These are phyloP conservation scores for Fagopyrum tataricum DNA, from an alignment of 148 eudicot species.

Conservation along the genomic window DNA sequence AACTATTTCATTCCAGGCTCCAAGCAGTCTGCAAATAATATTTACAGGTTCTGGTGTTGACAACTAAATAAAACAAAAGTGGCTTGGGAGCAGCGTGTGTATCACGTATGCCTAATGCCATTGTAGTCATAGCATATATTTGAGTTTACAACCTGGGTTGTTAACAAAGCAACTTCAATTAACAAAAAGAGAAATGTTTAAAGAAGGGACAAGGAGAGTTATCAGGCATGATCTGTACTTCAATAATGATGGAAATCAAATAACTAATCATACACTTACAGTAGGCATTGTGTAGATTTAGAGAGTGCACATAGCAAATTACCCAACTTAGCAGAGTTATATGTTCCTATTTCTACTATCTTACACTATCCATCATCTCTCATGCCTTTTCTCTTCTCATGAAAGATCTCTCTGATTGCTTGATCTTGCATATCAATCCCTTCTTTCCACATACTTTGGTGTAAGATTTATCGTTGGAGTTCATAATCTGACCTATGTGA, in stretches of 20 bases:
- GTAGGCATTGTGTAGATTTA: background rate
- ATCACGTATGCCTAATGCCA: background rate
- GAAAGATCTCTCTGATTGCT: background rate
- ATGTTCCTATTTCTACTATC: background rate
- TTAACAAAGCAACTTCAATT: too few relatives aligned
- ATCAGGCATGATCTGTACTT: too few relatives aligned
- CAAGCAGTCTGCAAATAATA: background rate
- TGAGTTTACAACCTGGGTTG: background rate
- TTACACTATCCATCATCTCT: background rate
- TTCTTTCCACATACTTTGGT: background rate
- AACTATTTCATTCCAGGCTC: background rate
- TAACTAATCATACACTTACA: background rate
- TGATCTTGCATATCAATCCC: background rate
- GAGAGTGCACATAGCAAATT: background rate
- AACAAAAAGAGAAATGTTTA: too few relatives aligned
- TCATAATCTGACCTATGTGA: background rate
- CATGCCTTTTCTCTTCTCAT: background rate
- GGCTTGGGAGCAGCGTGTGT: background rate
- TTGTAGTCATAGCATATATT: background rate
- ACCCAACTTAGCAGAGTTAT: too few relatives aligned
- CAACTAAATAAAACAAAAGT: background rate
- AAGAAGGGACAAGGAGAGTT: too few relatives aligned
- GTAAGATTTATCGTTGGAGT: background rate
- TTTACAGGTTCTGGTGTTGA: background rate
- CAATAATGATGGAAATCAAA: background rate